Evolutionary conservation across 192 early-diverging fungal species (phyloP), one percentile per base, ranked within the genome.

Genomic region (Dissophora ornata): DNA sequence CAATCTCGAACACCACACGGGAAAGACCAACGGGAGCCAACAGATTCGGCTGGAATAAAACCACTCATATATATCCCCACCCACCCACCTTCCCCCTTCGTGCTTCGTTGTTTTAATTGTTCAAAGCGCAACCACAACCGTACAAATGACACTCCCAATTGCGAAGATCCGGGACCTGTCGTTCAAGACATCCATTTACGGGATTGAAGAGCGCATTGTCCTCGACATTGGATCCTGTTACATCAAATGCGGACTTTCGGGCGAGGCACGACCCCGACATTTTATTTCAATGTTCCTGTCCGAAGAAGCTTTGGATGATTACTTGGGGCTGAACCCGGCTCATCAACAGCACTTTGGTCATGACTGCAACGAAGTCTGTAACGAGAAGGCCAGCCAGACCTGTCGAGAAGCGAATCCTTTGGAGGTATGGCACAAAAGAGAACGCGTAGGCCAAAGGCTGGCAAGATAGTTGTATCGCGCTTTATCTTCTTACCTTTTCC

Each of bases 241-340:
- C 55, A 82, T 96, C 57, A 93, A 93, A 19, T 93, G 90, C 61
- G 96, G 96, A 0, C 92, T 95, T 79, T 93, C 92, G 4, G 93
- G 93, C 22, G 96, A 97, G 79, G 65, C 90, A 4, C 79, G 84
- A 26, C 96, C 96, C 7, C 81, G 94, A 28, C 86, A 91, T 26
- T 77, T 74, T 81, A 82, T 32, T 66, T 90, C n/a, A 78, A 88
- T 28, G 80, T 90, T 33, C 82, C 62, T 79, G 71, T 81, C 71
- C 52, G 66, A 57, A 47, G 83, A 61, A 60, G 83, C 67, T 25
- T 61, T 67, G 64, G 81, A 51, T 68, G 80, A 54, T 56, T 75
- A 65, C 67, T 54, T 73, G 44, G 57, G 32, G 48, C 75, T 67
- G 79, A 81, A 36, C 67, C 83, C 69, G 54, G 65, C 22, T 60